phyloP scores from a whole-genome alignment of 352 stramenopile genomes.

The Blastocystis sp. region DNA sequence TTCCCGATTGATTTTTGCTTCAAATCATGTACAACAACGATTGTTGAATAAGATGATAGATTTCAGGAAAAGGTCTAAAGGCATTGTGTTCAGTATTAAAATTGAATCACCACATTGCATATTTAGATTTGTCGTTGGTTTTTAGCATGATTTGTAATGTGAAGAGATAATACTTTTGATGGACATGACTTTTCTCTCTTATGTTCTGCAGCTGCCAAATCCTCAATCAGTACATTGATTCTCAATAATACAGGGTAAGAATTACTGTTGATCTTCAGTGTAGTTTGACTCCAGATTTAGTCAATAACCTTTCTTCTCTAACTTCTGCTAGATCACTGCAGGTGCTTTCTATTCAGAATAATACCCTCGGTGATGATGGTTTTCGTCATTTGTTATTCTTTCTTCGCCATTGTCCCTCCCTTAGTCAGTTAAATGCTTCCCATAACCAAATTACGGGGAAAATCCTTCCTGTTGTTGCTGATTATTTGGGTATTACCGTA shows the following conservation, averaged over 20 bases:
- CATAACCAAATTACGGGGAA: not conserved
- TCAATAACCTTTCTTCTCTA: not conserved
- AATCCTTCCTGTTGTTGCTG: not conserved
- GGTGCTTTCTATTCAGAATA: not conserved
- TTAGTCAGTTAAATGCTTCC: not conserved
- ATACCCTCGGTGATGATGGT: not conserved
- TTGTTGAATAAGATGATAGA: not conserved
- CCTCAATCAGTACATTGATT: not conserved
- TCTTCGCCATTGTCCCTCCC: not conserved
- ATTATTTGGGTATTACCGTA: not conserved
- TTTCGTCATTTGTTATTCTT: constrained; percentile 10
- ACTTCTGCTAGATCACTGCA: not conserved
- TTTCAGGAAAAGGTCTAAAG: not conserved
- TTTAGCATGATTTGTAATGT: not conserved
- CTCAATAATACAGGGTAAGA: not conserved
- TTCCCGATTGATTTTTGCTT: not conserved
- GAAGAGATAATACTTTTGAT: not conserved
- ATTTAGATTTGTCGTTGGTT: constrained; percentile 27
- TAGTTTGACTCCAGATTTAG: not conserved
- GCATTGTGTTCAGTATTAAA: not conserved
- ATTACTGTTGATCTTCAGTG: not conserved
- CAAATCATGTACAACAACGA: not conserved
- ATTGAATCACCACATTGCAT: not conserved
- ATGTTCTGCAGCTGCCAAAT: not conserved
- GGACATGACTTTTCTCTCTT: not conserved